Evolutionary conservation across 306 rosid genomes (phyloP), one percentile per base, ranked within the genome.

Genomic region (Comarum palustre): DNA sequence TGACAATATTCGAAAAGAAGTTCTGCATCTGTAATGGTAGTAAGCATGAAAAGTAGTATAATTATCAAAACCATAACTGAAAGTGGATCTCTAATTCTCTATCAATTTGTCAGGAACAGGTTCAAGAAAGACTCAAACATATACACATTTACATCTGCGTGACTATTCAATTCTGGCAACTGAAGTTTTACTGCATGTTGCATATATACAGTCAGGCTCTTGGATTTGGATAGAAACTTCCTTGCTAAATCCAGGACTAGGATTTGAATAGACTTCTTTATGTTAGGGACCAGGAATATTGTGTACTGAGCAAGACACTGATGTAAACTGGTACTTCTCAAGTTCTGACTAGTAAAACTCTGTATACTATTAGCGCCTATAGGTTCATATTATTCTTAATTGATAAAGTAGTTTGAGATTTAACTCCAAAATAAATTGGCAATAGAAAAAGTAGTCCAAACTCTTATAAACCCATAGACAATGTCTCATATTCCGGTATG

Each of bases 1-100:
- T 75, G 66, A 62, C 96, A 90, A 22, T 39, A 80, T 1, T 42
- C 73, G 39, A 0, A 27, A 29, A 89, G 48, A 54, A 69, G 78
- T 27, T 86, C 86, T 77, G 75, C 77, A 62, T 69, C 72, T 14
- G 73, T 76, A 80, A 79, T 36, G 4, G 24, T 3, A 10, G 79
- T 63, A 15, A 54, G 5, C 24, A 62, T 65, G 46, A 81, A 65
- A 65, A 80, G 34, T 27, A 57, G 47, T 48, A 84, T 62, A 66
- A 80, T 72, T 17, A 62, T 38, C 75, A 73, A 62, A 73, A 82
- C 4, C 79, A 80, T 39, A 25, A 63, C 69, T 47, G 63, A 54
- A 58, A 70, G 41, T 73, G 1, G 42, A 17, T 67, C 61, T 55
- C 31, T 73, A n/a, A 4, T 5, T 36, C 34, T 32, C 34, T 32